Base-by-base conservation (phyloP, 2,329 filamentous ascomycete genomes). In the Zarea fungicola region DNA sequence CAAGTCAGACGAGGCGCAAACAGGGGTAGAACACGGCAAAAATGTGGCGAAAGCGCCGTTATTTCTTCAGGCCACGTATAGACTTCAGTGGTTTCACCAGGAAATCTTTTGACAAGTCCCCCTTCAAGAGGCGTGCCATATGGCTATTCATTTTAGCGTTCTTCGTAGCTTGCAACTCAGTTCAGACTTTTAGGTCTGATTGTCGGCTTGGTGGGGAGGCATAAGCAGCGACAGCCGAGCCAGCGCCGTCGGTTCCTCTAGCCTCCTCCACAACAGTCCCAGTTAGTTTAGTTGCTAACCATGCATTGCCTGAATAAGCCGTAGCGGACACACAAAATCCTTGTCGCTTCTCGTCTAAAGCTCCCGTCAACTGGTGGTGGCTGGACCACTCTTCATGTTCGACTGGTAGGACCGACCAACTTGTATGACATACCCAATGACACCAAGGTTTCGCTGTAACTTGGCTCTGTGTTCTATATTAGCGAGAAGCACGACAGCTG, bases 171-270 rank as follows among this genome's bases (percentile, higher is more conserved):
- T 31, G 40, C 23, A 19, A 23, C 21, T 23, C 22, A 13, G 18
- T 42, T 31, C 22, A 5, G 25, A n/a, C 25, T n/a, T 28, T 14
- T 25, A 26, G 9, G 16, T 19, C n/a, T 47, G 35, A 41, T 47
- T 47, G 44, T 35, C 44, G 40, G 36, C 44, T 48, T 28, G 44
- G 36, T 28, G n/a, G n/a, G n/a, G 10, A 35, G 28, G 16, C 21
- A 29, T 35, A 28, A 48, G 36, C 45, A 48, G 45, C 45, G 45
- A 48, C 45, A 48, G 45, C 45, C 45, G 45, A 41, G 45, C 45
- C 23, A 23, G 32, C 23, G 25, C 25, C 13, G 11, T 37, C 22
- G 22, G 22, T n/a, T 26, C 23, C n/a, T 10, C 11, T 13, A 21
- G 11, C 35, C 6, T 22, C 26, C 29, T 47, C 35, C 44, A 40